Conservation (phyloP, 352 stramenopile genomes). For the Poterioochromonas sp. region DNA sequence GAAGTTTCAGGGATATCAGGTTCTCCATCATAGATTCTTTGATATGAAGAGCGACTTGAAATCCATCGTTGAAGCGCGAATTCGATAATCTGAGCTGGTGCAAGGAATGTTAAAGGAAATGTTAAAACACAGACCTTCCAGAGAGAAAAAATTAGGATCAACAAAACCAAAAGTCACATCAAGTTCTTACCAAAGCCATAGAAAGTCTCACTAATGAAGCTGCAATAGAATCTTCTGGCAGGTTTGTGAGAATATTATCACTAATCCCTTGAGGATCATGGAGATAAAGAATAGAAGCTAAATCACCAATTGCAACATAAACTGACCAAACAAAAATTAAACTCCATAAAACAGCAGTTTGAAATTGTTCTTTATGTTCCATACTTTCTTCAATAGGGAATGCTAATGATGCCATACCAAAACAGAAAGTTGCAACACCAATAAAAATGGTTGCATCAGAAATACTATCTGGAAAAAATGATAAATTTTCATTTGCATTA, state of each 20-base stretch:
- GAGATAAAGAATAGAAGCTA: background rate
- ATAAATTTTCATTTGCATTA: background rate
- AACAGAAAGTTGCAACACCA: constrained; percentile 19
- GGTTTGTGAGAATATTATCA: constrained; percentile 15
- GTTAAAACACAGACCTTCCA: background rate
- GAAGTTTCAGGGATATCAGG: background rate
- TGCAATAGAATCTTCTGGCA: background rate
- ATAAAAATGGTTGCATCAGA: background rate
- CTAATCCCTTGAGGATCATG: background rate
- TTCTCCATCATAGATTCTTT: background rate
- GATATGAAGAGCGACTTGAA: background rate
- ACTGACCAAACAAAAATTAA: constrained; percentile 1
- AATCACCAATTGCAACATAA: background rate
- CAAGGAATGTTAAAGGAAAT: background rate
- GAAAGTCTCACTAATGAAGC: background rate
- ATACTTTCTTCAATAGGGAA: constrained; percentile 27
- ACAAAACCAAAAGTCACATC: background rate
- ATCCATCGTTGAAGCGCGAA: background rate
- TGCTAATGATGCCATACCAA: background rate
- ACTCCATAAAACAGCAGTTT: background rate
- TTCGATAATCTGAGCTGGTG: background rate
- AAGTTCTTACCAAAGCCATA: constrained; percentile 11
- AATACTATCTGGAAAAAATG: background rate
- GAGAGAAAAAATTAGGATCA: background rate
- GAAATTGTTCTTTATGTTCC: background rate